A percentile compares a stretch with the other conserved stretches of the same genome.
Conservation (phyloP, 768 basidiomycete species). For the Pleurotus ostreatus region DNA sequence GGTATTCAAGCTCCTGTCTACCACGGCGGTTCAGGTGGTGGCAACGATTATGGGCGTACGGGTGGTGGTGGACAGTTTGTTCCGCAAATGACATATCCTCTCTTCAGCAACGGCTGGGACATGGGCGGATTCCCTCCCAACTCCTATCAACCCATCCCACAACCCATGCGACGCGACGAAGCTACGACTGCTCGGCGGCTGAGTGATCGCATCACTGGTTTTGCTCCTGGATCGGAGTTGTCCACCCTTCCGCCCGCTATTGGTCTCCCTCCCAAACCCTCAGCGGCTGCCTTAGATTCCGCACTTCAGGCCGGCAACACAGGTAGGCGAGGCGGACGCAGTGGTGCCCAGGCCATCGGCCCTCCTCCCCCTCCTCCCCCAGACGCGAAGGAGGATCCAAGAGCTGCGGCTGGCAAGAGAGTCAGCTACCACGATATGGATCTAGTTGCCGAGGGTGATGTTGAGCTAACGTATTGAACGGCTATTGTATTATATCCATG, state of each 20-base stretch:
- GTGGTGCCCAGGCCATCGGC: conserved; percentile 37
- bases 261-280: conserved; percentile 78
- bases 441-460: conserved; percentile 70
- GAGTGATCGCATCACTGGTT: conserved; percentile 80
- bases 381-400: conserved; percentile 89
- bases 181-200: conserved; percentile 57
- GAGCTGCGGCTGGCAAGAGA: conserved; percentile 83
- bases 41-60: conserved; percentile 27
- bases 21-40: conserved; percentile 26
- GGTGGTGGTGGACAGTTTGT: conserved; percentile 22
- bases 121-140: conserved; percentile 35
- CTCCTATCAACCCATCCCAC: conserved; percentile 32
- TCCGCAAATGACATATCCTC: conserved; percentile 34
- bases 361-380: conserved; percentile 78
- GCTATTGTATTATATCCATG: too few relatives aligned
- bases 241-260: conserved; percentile 56
- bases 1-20: conserved; percentile 65
- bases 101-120: conserved; percentile 42
- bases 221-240: conserved; percentile 42
- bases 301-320: conserved; percentile 48
- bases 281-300: conserved; percentile 47
- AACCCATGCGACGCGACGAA: conserved; percentile 54
- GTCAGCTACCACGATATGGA: conserved; percentile 97
- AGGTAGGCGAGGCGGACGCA: conserved; percentile 32
- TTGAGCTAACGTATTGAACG: conserved; percentile 34